Base-by-base conservation (phyloP, 768 basidiomycete species). In the Amyloporia xantha region DNA sequence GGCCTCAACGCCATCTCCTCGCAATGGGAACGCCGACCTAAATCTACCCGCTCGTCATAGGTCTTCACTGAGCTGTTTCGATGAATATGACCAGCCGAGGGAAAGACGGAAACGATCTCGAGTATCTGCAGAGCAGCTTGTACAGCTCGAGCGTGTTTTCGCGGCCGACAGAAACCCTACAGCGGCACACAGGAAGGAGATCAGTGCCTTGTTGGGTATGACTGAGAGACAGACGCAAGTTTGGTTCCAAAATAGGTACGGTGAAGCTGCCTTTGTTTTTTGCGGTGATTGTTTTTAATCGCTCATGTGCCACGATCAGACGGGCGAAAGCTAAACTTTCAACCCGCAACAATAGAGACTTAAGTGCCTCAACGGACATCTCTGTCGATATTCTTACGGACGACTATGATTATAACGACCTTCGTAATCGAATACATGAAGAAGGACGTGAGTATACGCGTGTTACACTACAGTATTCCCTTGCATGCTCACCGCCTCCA, bases 141-240 rank as follows among this genome's bases (percentile, higher is more conserved):
- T 75, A 2, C 81, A 85, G 48, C 68, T 91, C 28, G 89, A 91
- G 55, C 75, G 71, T 2, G 78, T 81, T 56, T 91, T 91, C 61
- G 64, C 77, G 11, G 58, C 67, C 43, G 86, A 90, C 62, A 74
- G 81, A 37, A 85, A 80, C 60, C 89, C 89, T 9, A 84, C 84
- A 2, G 82, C 84, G 2, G 74, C 75, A 10, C 75, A 80, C 42
- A 73, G 89, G 37, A 78, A 79, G 47, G 87, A 89, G 57, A 87
- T 91, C 45, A 80, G 84, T 50, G 76, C 81, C 21, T 64, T 78
- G 48, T 71, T 91, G 4, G 85, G 86, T 13, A 89, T 91, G 84
- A 78, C 85, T 44, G 89, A 91, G 66, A 81, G 87, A 30, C 89
- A 91, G 70, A 89, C 86, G 0, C 89, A 91, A 66, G 85, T 91